Base-by-base conservation (phyloP, 352 stramenopile genomes). In the Phytophthora melonis region DNA sequence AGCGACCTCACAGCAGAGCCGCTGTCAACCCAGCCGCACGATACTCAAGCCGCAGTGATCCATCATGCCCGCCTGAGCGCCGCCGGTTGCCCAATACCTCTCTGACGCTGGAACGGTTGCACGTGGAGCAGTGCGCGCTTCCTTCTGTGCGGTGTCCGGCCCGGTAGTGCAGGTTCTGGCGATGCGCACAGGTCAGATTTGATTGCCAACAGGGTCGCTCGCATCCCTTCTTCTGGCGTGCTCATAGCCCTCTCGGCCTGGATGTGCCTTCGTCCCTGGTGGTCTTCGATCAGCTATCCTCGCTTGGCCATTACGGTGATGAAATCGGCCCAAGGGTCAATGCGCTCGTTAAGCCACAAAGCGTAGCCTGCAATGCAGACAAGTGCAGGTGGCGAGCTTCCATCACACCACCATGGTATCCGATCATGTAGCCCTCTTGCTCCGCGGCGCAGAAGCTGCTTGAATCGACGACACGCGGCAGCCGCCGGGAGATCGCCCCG, bases 201-300 rank as follows among this genome's bases (percentile, higher is more conserved):
- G 41, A 47, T 14, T n/a, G 14, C 14, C 41, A 49, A 49, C 41
- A 5, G 41, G 41, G 14, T 2, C 14, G 41, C 41, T 49, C 13
- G 8, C 34, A 41, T 41, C 34, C 34, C 41, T 49, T 49, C 41
- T 4, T 19, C 41, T 49, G 41, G 41, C 41, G 41, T 49, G 41
- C 41, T 49, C 41, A 49, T 49, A 8, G 41, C 41, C 41, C 41
- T 49, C 41, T 49, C 41, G 41, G 41, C 14, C 14, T 21, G 41
- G 41, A 49, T 49, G 41, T 49, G 41, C 41, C 41, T 49, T 49
- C 14, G 41, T 49, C 41, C 41, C 41, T 49, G 41, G 41, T 49
- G 41, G 41, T 19, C 41, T 49, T 49, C 41, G 41, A 16, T 49
- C 41, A 49, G 14, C 41, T 49, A 16, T 49, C 14, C 41, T 14